Base-by-base conservation (phyloP, 257 asterid species). In the Cynanchum wilfordii region DNA sequence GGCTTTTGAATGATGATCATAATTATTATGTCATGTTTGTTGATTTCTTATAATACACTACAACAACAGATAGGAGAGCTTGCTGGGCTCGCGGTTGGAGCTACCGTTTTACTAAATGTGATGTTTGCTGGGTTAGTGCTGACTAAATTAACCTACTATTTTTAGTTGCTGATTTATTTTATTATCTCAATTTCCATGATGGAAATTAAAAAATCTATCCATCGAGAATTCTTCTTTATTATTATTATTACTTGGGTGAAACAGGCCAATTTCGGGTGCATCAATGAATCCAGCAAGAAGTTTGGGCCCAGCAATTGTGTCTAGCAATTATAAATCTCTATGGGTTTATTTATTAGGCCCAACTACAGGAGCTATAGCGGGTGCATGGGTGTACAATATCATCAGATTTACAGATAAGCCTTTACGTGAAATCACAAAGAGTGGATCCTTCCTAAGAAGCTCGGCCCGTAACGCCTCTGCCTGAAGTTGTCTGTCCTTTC, bases 261-360 rank as follows among this genome's bases (percentile, higher is more conserved):
- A 59, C 82, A 91, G 98, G 79, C 89, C 96, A 1, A 84, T 92
- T 15, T 88, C 98, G 0, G 98, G 97, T 58, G 98, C 98, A 27
- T 92, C 98, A n/a, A 92, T 92, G 98, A 92, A 92, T 66, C 98
- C 98, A 68, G 96, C 98, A 71, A 86, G 96, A 79, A 89, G 93
- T 83, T 81, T 92, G 44, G 98, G 98, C 20, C 98, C 98, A 50
- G 96, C 98, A 24, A 82, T 92, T 24, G 98, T 88, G 0, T 88
- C 93, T 11, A 79, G 54, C 73, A 68, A 83, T 0, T 92, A 73
- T 79, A 73, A 42, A 16, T 88, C 94, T 1, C 40, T 92, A 57
- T 92, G 98, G 98, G 85, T 92, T 44, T 92, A 92, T 68, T 45
- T 90, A 12, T 57, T 90, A 22, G 93, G 96, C 63, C 98, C 98